phyloP scores from a whole-genome alignment of 2,329 filamentous ascomycete genomes.

The Sordariomycetes sp. region DNA sequence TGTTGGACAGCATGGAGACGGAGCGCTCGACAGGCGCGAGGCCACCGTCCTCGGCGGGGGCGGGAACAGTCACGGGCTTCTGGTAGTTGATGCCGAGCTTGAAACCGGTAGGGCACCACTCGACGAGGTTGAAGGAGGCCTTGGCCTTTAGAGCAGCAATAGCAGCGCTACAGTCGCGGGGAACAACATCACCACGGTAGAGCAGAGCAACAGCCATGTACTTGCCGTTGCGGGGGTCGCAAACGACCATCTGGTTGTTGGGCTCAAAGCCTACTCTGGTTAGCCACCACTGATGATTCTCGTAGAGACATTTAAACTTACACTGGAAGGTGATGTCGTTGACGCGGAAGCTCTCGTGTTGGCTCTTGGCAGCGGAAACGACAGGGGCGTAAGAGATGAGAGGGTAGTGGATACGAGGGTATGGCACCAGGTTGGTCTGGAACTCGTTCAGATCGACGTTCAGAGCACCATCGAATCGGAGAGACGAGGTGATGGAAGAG shows the following conservation, averaged over 20 bases:
- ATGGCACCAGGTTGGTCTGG: constrained; percentile 68
- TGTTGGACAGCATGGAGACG: constrained; percentile 67
- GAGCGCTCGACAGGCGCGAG: constrained; percentile 53
- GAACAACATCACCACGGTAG: constrained; percentile 64
- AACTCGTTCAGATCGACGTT: constrained; percentile 72
- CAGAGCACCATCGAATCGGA: constrained; percentile 64
- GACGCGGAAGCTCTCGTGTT: constrained; percentile 83
- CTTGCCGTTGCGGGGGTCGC: constrained; percentile 65
- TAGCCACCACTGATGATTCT: not conserved
- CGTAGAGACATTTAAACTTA: constrained; percentile 27
- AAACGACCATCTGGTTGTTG: constrained; percentile 73
- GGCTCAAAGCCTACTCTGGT: constrained; percentile 66
- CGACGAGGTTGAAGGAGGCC: constrained; percentile 63
- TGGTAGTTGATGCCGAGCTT: constrained; percentile 71
- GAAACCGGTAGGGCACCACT: constrained; percentile 70
- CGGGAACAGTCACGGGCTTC: constrained; percentile 52
- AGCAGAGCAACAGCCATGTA: constrained; percentile 68
- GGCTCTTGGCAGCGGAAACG: constrained; percentile 64
- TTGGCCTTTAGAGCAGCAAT: constrained; percentile 62
- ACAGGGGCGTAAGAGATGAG: constrained; percentile 66
- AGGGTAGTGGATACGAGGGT: constrained; percentile 66
- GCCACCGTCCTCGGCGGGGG: constrained; percentile 43
- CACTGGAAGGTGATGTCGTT: constrained; percentile 68
- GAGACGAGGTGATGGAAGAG: constrained; percentile 64
- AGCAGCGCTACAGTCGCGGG: constrained; percentile 59